Evolutionary conservation across 2,329 filamentous ascomycete species (phyloP).

Genomic region (Penicillium glabrum): DNA sequence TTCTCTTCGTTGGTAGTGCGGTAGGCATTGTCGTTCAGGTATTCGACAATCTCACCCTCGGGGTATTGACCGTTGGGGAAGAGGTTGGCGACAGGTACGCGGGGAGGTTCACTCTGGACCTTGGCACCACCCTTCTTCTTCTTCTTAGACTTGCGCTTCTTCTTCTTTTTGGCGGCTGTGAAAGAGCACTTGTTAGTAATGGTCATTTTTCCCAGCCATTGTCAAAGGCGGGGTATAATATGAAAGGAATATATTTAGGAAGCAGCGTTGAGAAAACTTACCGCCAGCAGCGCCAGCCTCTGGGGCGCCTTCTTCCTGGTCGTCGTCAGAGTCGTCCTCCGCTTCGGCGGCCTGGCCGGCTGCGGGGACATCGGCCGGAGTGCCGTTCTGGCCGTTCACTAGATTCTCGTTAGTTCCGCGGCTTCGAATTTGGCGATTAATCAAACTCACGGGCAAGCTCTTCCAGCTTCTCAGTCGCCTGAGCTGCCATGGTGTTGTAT

Average conservation of each 20-base stretch:
- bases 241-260: not conserved
- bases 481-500: slow-evolving; percentile 41
- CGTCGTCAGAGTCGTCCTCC: slow-evolving; percentile 58
- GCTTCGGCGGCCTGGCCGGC: slow-evolving; percentile 45
- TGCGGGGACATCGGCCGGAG: slow-evolving; percentile 32
- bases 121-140: slow-evolving; percentile 64
- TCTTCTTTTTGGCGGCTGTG: slow-evolving; percentile 68
- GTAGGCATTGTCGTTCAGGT: slow-evolving; percentile 72
- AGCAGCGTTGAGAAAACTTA: slow-evolving; percentile 13
- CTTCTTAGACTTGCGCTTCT: slow-evolving; percentile 76
- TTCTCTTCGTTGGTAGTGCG: slow-evolving; percentile 84
- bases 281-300: slow-evolving; percentile 42
- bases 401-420: slow-evolving; percentile 21
- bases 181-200: slow-evolving; percentile 4
- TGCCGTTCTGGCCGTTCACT: slow-evolving; percentile 43
- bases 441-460: slow-evolving; percentile 39
- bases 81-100: slow-evolving; percentile 70
- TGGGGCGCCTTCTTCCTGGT: slow-evolving; percentile 48
- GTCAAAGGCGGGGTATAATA: not conserved
- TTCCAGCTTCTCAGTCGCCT: slow-evolving; percentile 41
- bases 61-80: slow-evolving; percentile 74
- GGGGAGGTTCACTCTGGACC: slow-evolving; percentile 73
- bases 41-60: slow-evolving; percentile 75
- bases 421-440: not conserved
- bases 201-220: slow-evolving; percentile 1